These are phyloP conservation scores for Amanita pallidorosea DNA, from an alignment of 768 basidiomycete genomes.

Conservation along the genomic window DNA sequence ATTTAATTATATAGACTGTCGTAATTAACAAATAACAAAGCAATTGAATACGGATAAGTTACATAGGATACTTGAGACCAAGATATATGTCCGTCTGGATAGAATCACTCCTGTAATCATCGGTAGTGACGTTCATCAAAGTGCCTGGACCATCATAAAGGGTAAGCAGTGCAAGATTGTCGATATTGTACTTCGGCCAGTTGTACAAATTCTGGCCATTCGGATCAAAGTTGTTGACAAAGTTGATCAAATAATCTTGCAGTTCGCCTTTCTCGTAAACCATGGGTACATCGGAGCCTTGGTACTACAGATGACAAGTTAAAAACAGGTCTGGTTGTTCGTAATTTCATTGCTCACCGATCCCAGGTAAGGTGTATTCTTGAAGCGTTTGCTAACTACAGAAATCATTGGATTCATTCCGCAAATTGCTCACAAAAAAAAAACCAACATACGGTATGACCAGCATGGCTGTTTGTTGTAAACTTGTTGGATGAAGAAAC, in stretches of 20 bases:
- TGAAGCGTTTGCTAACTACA: constrained; percentile 14
- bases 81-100: too few relatives aligned
- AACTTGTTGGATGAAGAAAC: constrained; percentile 23
- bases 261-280: constrained; percentile 19
- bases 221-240: constrained; percentile 22
- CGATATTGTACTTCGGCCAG: constrained; percentile 22
- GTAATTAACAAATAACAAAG: constrained; percentile 44
- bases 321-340: background rate
- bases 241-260: constrained; percentile 24
- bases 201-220: constrained; percentile 16
- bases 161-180: background rate
- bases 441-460: constrained; percentile 26
- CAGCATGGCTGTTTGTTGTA: constrained; percentile 27
- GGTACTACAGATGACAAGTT: constrained; percentile 14
- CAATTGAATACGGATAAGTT: constrained; percentile 22
- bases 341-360: constrained; percentile 6
- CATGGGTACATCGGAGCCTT: constrained; percentile 20
- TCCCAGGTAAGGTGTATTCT: constrained; percentile 13
- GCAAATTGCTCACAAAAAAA: constrained; percentile 7
- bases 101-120: background rate
- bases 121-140: background rate
- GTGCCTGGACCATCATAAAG: background rate
- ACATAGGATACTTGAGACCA: too few relatives aligned
- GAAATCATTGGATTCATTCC: background rate
- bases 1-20: too few relatives aligned